Conservation (phyloP, 139 green algal species). For the Micractinium sp. region DNA sequence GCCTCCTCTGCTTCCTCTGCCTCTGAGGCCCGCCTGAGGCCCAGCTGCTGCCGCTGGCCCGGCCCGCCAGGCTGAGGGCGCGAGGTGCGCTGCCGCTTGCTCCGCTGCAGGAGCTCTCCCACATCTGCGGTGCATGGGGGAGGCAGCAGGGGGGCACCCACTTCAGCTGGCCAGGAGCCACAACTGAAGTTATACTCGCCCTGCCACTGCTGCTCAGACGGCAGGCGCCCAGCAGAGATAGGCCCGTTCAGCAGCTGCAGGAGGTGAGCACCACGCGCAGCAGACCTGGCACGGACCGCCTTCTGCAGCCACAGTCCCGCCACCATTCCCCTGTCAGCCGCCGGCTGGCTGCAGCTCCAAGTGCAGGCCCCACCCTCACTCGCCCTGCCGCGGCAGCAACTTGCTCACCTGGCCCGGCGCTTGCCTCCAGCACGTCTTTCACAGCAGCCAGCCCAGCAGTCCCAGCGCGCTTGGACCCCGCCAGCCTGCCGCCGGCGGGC, state of each 20-base stretch:
- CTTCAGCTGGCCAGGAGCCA: neutral
- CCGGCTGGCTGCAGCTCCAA: too few species aligned
- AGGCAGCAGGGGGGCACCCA: neutral
- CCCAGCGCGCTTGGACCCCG: neutral
- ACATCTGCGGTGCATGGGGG: constrained; percentile 3
- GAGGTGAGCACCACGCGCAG: neutral
- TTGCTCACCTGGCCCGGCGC: neutral
- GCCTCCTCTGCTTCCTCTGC: neutral
- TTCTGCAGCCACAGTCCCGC: too few species aligned
- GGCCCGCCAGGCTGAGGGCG: neutral
- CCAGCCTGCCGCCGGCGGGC: neutral
- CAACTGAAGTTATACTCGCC: neutral
- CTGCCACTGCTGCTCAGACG: neutral
- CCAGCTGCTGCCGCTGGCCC: neutral
- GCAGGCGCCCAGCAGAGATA: neutral
- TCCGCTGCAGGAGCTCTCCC: neutral
- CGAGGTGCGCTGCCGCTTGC: constrained; percentile 6
- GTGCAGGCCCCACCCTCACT: neutral
- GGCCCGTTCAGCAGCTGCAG: neutral
- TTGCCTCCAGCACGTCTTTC: neutral
- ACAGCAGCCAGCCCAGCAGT: neutral
- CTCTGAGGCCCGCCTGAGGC: neutral
- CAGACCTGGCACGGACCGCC: neutral
- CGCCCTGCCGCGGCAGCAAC: neutral
- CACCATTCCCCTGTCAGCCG: too few species aligned